These are phyloP conservation scores for Aspergillus brunneoviolaceus DNA, from an alignment of 2,329 filamentous ascomycete species.

Conservation along the genomic window DNA sequence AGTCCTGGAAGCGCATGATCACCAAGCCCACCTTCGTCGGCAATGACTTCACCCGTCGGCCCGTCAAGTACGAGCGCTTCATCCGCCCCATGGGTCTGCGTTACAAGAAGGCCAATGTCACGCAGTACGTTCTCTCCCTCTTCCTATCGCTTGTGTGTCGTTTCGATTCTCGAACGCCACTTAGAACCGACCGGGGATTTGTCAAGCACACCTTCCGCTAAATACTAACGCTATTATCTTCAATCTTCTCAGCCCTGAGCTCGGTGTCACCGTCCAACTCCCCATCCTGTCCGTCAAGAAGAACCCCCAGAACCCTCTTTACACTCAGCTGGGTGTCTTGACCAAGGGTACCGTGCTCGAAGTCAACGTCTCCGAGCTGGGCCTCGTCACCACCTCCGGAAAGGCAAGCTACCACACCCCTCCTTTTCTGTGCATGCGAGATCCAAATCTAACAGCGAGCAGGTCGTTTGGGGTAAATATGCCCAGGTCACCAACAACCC, in stretches of 20 bases:
- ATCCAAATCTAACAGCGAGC: background rate
- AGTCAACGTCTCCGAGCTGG: slow-evolving; percentile 90
- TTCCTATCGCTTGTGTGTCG: background rate
- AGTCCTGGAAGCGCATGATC: slow-evolving; percentile 65
- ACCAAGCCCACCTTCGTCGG: slow-evolving; percentile 89
- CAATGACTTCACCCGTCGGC: slow-evolving; percentile 81
- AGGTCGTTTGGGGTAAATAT: slow-evolving; percentile 83
- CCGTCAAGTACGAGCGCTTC: slow-evolving; percentile 74
- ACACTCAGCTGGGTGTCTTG: slow-evolving; percentile 87
- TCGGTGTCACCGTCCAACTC: slow-evolving; percentile 84
- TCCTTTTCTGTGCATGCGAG: background rate
- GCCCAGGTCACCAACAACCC: slow-evolving; percentile 62
- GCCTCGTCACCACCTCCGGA: slow-evolving; percentile 83
- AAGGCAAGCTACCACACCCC: slow-evolving; percentile 49
- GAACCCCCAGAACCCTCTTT: slow-evolving; percentile 85
- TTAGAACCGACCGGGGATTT: too few relatives aligned
- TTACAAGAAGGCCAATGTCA: slow-evolving; percentile 76
- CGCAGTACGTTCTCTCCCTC: slow-evolving; percentile 34
- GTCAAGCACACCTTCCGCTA: too few relatives aligned
- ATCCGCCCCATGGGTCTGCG: slow-evolving; percentile 74
- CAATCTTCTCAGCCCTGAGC: slow-evolving; percentile 55
- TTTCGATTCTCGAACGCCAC: slow-evolving; percentile 8
- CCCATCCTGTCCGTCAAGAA: slow-evolving; percentile 77
- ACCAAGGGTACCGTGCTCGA: slow-evolving; percentile 84
- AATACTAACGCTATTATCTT: slow-evolving; percentile 13